A percentile compares a stretch with the other conserved stretches of the same genome.
Conservation (phyloP, 192 early-diverging fungal genomes). For the Phycomyces blakesleeanus region DNA sequence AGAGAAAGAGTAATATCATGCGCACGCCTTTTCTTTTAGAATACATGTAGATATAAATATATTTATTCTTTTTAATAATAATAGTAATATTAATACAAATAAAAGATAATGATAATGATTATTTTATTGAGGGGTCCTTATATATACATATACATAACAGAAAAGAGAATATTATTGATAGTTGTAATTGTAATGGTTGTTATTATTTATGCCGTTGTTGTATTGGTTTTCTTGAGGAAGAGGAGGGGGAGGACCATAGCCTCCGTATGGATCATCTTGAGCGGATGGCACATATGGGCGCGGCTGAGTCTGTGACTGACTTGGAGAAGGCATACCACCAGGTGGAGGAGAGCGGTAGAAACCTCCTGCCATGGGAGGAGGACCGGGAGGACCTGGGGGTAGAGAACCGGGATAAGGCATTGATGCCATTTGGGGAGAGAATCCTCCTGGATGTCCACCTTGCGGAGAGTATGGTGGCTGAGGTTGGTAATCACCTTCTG, state of each 20-base stretch:
- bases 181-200: too few species aligned
- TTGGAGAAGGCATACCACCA: constrained; percentile 24
- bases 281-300: constrained; percentile 24
- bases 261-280: neutral
- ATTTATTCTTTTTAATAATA: too few species aligned
- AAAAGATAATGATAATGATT: too few species aligned
- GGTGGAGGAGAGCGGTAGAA: constrained; percentile 28
- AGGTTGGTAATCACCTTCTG: neutral
- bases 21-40: too few species aligned
- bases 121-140: too few species aligned
- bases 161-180: too few species aligned
- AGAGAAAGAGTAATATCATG: too few species aligned
- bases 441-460: neutral
- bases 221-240: neutral
- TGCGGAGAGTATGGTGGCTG: constrained; percentile 1
- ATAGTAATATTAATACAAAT: too few species aligned
- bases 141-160: too few species aligned
- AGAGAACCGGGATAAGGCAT: too few species aligned
- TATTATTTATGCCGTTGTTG: too few species aligned
- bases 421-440: neutral
- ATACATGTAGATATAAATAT: too few species aligned
- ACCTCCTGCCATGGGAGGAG: constrained; percentile 6
- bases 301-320: constrained; percentile 23
- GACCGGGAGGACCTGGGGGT: constrained; percentile 20
- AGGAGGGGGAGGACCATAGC: neutral